Conservation (phyloP, 345 rosid species). For the Eucalyptus globulus region DNA sequence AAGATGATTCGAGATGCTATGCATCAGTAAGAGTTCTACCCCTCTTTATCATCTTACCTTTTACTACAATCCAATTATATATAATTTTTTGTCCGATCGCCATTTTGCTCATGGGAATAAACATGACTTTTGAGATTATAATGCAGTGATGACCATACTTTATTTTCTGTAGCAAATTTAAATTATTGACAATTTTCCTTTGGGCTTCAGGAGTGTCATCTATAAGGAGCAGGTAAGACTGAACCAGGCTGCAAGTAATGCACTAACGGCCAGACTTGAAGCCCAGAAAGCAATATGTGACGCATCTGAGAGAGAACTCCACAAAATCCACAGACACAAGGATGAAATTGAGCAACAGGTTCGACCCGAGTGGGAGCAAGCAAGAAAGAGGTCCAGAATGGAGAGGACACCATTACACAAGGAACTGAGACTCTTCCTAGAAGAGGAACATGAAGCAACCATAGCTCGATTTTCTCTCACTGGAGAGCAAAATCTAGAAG, state of each 20-base stretch:
- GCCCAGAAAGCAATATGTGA: conserved; percentile 91
- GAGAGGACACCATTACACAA: conserved; percentile 41
- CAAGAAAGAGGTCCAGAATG: conserved; percentile 70
- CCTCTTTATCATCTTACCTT: background rate
- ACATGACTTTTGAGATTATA: background rate
- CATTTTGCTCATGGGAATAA: background rate
- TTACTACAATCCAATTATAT: background rate
- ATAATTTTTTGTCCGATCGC: background rate
- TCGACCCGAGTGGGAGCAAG: conserved; percentile 67
- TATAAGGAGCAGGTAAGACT: conserved; percentile 90
- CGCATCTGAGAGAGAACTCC: conserved; percentile 80
- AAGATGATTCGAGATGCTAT: conserved; percentile 97
- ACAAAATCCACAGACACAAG: conserved; percentile 68
- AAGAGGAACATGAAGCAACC: conserved; percentile 65
- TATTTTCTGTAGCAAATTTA: background rate
- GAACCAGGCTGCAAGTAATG: conserved; percentile 76
- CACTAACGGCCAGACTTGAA: conserved; percentile 85
- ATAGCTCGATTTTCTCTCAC: conserved; percentile 15
- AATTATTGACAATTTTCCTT: background rate
- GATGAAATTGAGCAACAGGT: conserved; percentile 72
- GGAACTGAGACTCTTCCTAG: conserved; percentile 55
- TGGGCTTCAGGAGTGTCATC: conserved; percentile 64
- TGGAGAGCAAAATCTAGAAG: conserved; percentile 15
- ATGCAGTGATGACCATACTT: background rate
- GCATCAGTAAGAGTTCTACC: conserved; percentile 70